These are phyloP conservation scores for Pulveroboletus ravenelii DNA, from an alignment of 768 basidiomycete species.

Conservation along the genomic window DNA sequence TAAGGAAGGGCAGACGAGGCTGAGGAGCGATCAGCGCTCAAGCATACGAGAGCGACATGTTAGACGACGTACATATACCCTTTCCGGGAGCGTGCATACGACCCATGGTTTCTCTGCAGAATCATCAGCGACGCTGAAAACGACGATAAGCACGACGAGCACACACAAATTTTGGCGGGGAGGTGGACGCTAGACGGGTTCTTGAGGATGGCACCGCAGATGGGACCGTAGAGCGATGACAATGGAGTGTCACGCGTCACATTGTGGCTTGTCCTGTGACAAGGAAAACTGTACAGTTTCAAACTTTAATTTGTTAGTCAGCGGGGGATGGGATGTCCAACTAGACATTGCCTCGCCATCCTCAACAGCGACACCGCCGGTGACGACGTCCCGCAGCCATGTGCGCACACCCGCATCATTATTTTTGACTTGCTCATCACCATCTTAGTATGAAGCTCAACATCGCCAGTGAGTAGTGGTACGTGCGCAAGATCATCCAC, in stretches of 20 bases:
- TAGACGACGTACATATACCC: constrained; percentile 85
- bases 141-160: constrained; percentile 13
- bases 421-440: not conserved
- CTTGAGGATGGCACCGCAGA: constrained; percentile 20
- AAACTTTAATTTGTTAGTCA: constrained; percentile 50
- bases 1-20: constrained; percentile 94
- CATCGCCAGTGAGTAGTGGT: constrained; percentile 80
- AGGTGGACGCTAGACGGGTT: constrained; percentile 11
- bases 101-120: constrained; percentile 63
- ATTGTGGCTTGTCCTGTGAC: constrained; percentile 23
- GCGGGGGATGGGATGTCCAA: constrained; percentile 1
- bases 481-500: constrained; percentile 1
- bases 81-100: constrained; percentile 99
- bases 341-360: not conserved
- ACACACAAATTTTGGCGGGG: constrained; percentile 34
- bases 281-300: constrained; percentile 50
- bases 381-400: constrained; percentile 39
- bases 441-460: constrained; percentile 86
- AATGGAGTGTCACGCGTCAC: constrained; percentile 31
- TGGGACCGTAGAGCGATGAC: not conserved
- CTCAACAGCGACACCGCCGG: constrained; percentile 33
- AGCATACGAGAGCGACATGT: not conserved
- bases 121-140: constrained; percentile 9
- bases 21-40: constrained; percentile 35
- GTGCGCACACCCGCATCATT: constrained; percentile 8